Base-by-base conservation (phyloP, 208 protist species). In the Phytomonas serpens region DNA sequence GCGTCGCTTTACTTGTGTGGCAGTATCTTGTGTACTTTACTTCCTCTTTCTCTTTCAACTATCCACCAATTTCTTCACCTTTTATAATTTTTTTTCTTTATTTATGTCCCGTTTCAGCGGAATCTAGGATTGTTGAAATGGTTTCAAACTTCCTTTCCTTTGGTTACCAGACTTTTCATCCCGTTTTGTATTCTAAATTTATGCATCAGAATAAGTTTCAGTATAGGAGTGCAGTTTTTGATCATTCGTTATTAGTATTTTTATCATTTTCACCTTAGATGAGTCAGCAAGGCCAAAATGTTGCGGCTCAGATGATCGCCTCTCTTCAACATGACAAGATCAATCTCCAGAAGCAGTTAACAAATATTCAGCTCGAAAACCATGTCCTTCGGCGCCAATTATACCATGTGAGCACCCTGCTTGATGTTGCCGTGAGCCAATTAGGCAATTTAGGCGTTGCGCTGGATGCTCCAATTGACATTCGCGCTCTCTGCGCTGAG, bases 371-470 rank as follows among this genome's bases (percentile, higher is more conserved):
- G 61, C 79, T 89, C 61, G 86, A 96, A 70, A 96, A 96, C 67
- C 80, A 78, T 0, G 77, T 90, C 27, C 73, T 96, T n/a, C 86
- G 86, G 9, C 82, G 83, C 57, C 90, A 96, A 61, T 79, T 96
- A 14, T 93, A 90, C 77, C 82, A 90, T 29, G 71, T 93, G 30
- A 90, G 84, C 69, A 75, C 87, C 9, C 67, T 96, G 30, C 84
- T 96, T 31, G 90, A 96, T 68, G 86, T 93, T 32, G 88, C 90
- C 23, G 85, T 96, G n/a, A 91, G 87, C 74, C 93, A 93, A 68
- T 74, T 96, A 3, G 83, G 76, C 51, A 83, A 79, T 7, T 74
- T 87, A 68, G 90, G 90, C 36, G 85, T 96, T 37, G 83, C 78
- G 14, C 66, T 93, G 4, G 88, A 95, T 68, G 84, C 86, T 6